These are phyloP conservation scores for Teratosphaeriaceae sp. DNA, from an alignment of 2,329 filamentous ascomycete species.

Conservation along the genomic window DNA sequence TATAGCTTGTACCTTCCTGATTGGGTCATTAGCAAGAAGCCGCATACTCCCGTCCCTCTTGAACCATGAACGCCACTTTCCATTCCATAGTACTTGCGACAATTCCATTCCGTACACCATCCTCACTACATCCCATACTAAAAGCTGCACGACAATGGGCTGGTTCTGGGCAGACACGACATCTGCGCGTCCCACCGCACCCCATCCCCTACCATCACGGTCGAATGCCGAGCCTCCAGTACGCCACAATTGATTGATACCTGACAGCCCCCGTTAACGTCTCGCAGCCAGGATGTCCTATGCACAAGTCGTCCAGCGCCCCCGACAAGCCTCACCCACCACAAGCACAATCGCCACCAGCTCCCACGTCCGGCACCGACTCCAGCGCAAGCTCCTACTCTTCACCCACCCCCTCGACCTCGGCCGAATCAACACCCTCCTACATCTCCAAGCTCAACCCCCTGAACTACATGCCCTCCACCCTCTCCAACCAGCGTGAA, in stretches of 20 bases:
- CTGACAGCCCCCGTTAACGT: neutral
- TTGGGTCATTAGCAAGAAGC: too few relatives aligned
- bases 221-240: constrained; percentile 50
- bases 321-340: constrained; percentile 21
- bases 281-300: constrained; percentile 59
- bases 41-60: too few relatives aligned
- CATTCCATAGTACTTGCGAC: too few relatives aligned
- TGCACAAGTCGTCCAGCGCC: constrained; percentile 49
- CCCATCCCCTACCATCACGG: constrained; percentile 40
- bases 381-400: constrained; percentile 47
- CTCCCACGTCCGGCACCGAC: constrained; percentile 23
- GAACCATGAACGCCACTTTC: too few relatives aligned
- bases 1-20: constrained; percentile 3
- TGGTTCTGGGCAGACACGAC: constrained; percentile 63
- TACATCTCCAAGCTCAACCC: constrained; percentile 63
- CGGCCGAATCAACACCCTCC: constrained; percentile 37
- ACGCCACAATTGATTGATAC: constrained; percentile 28
- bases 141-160: constrained; percentile 50
- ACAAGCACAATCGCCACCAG: constrained; percentile 22
- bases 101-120: too few relatives aligned
- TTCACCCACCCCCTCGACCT: constrained; percentile 33
- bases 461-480: constrained; percentile 92
- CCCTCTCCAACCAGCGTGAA: constrained; percentile 68
- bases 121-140: too few relatives aligned
- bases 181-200: constrained; percentile 34